Evolutionary conservation across 192 early-diverging fungal genomes (phyloP), one percentile per base, ranked within the genome.

Genomic region (Coemansia sp.): DNA sequence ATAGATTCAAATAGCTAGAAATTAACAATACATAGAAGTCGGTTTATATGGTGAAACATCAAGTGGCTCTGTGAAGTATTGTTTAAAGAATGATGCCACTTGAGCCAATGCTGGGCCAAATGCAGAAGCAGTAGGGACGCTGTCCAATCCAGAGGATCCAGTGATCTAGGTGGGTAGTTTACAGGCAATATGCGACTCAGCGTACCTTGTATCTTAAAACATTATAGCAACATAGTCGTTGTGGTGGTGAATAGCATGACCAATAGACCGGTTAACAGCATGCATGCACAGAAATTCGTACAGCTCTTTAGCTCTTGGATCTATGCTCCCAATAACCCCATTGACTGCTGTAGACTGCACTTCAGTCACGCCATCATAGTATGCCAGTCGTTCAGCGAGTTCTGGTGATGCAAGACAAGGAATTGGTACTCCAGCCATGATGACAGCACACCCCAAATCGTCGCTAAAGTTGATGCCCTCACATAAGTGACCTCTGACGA

Each of bases 381-480:
- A 72, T 1, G 42, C 69, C 45, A 80, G 59, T 2, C 78, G 69
- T 53, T 93, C 93, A 17, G 74, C 67, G 2, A 98, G 77, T 65
- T 95, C 93, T 0, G 86, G 84, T 11, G 94, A 94, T 0, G 67
- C 82, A 31, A 89, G 81, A 64, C 91, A 95, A 3, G 94, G 87
- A 76, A 89, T 96, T 6, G 97, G 95, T 57, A 97, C 77, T 1
- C 95, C 95, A 19, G 95, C 75, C 90, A 97, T 94, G 16, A 96
- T 84, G 0, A 95, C 90, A 17, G 88, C 88, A 60, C 95, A 79
- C 13, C 93, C 94, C 67, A 98, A 61, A 14, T 89, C 83, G 69
- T 98, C 94, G 13, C 91, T 89, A 63, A 98, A 96, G 54, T 92
- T 93, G 72, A 96, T 98, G 0, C 95, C 94, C 74, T 98, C 95